These are phyloP conservation scores for Boletus edulis DNA, from an alignment of 768 basidiomycete genomes.

Conservation along the genomic window DNA sequence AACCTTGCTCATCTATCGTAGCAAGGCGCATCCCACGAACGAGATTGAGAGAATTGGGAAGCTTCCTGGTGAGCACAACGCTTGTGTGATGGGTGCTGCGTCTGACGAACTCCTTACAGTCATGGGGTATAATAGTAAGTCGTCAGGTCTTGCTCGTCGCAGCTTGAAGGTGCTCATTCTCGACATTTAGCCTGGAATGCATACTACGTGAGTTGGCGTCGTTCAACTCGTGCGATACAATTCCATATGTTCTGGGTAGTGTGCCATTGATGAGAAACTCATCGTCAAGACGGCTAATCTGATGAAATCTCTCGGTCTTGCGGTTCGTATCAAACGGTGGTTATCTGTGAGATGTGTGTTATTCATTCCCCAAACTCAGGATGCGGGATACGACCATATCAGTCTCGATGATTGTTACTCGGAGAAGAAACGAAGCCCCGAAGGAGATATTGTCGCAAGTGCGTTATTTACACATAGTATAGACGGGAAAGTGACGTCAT, in stretches of 20 bases:
- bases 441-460: conserved; percentile 60
- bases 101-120: conserved; percentile 33
- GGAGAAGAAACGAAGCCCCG: conserved; percentile 48
- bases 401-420: conserved; percentile 69
- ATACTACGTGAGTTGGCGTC: conserved; percentile 46
- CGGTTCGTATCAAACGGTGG: conserved; percentile 32
- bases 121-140: conserved; percentile 64
- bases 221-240: not conserved
- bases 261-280: conserved; percentile 54
- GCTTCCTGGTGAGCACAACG: conserved; percentile 32
- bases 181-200: conserved; percentile 60
- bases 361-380: conserved; percentile 33
- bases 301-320: conserved; percentile 51
- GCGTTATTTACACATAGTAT: not conserved
- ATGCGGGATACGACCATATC: conserved; percentile 55
- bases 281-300: conserved; percentile 48
- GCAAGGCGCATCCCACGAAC: not conserved
- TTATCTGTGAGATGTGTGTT: not conserved
- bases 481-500: not conserved
- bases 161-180: conserved; percentile 2
- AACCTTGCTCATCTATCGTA: conserved; percentile 12
- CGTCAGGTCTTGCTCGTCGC: not conserved
- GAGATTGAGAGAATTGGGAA: conserved; percentile 29
- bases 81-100: not conserved
- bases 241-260: conserved; percentile 34